Evolutionary conservation across 768 basidiomycete genomes (phyloP), one percentile per base, ranked within the genome.

Genomic region (Lactarius sp.): DNA sequence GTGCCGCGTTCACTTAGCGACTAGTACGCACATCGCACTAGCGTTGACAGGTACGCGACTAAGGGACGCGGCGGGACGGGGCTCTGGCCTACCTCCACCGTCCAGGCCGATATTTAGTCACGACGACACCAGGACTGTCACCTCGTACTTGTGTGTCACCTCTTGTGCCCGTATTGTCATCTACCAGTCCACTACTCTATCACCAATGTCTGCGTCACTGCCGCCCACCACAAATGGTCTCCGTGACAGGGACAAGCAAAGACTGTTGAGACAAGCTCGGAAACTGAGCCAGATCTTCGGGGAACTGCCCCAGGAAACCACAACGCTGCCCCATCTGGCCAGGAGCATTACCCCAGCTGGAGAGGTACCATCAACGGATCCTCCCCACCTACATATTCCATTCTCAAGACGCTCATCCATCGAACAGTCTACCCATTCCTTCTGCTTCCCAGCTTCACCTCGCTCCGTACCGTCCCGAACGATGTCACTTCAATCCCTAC

Each of bases 231-330:
- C 69, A 20, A 77, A 77, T 66, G 71, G 73, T 14, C 73, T 77
- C 31, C 73, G 72, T 58, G 70, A 71, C 14, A 66, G 67, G 59
- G 73, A 77, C 57, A 78, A 78, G 65, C 75, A 71, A 57, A 75
- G 73, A 64, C 69, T 78, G 56, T 63, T 79, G 58, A 75, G 74
- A 68, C 79, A 80, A 64, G 74, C 76, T 31, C 72, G 77, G 42
- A 81, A 79, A 65, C 71, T 83, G 52, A 77, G 76, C 65, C 75
- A 72, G 55, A 75, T 79, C 52, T 76, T 83, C 47, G 77, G 77
- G 42, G 75, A 79, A 34, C 59, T 74, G 3, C 70, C 77, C 16
- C 60, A 68, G 20, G 62, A 63, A 22, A 50, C 51, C 14, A 37
- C 61, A 37, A 52, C 54, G 4, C 68, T 68, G 9, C 39, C 59